Conservation (phyloP, 768 basidiomycete species). For the Mycena vulgaris region DNA sequence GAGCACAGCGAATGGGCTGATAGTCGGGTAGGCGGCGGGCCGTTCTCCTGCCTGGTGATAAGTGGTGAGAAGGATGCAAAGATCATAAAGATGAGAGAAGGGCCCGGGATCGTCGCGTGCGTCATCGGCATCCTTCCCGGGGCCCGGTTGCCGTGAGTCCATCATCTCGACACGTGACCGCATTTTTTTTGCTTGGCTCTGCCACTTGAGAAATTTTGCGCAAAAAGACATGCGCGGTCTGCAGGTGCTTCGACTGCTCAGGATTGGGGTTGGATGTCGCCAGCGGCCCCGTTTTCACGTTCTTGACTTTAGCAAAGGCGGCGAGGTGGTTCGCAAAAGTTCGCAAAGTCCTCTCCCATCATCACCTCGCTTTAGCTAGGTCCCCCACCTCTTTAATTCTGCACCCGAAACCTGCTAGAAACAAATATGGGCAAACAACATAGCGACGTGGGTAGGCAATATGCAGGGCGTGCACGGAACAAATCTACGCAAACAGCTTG, state of each 20-base stretch:
- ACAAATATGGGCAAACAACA: too few species aligned
- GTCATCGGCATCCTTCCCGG: not conserved
- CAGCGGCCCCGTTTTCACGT: conserved; percentile 70
- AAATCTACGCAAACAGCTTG: too few species aligned
- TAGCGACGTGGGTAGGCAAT: too few species aligned
- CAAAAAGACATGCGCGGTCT: conserved; percentile 83
- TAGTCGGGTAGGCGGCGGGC: conserved; percentile 24
- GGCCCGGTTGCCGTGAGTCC: not conserved
- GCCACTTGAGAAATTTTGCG: conserved; percentile 25
- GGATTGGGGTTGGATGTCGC: conserved; percentile 94
- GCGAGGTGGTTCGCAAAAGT: conserved; percentile 83
- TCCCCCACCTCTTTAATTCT: not conserved
- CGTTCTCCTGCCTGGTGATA: conserved; percentile 14
- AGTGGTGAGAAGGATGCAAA: too few species aligned
- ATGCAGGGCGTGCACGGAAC: too few species aligned
- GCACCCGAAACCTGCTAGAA: not conserved
- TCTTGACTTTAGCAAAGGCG: conserved; percentile 68
- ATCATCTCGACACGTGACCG: not conserved
- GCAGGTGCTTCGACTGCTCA: conserved; percentile 97
- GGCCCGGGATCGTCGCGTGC: too few species aligned
- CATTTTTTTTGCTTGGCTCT: not conserved
- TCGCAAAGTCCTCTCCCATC: conserved; percentile 89
- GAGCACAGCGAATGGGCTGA: conserved; percentile 26
- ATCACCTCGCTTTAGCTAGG: too few species aligned
- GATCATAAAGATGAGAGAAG: too few species aligned